Evolutionary conservation across 495 filamentous ascomycete species (phyloP), one percentile per base, ranked within the genome.

Genomic region (Endocarpon pusillum): DNA sequence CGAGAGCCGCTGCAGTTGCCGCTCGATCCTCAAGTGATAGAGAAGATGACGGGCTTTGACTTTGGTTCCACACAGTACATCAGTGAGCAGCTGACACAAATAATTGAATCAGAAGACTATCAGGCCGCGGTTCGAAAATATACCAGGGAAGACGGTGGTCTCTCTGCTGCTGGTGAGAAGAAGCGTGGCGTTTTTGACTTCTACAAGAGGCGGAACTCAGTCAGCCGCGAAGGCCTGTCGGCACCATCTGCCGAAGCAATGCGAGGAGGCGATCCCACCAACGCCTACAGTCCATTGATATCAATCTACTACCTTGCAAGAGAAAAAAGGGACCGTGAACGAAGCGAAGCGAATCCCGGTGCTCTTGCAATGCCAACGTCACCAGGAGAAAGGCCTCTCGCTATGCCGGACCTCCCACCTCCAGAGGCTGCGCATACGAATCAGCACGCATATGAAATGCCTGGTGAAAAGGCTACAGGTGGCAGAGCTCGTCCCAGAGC

Each of bases 11-110:
- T 99, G 19, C 69, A 78, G 27, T 60, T 93, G 18, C 84, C 91
- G 1, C 60, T 99, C 17, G 87, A 99, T 49, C 62, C 69, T 0
- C 71, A 76, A 27, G 75, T 94, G 10, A 72, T 96, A 35, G 62
- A 79, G 36, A 84, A 81, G 40, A 99, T 99, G 89, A 92, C 81
- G 2, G 89, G 89, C 10, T 99, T 99, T 53, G 91, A 99, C 53
- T 99, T 99, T 54, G 89, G 89, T 1, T 59, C 80, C 0, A 61
- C 83, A 6, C 86, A 94, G 5, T 67, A 73, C 19, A 94, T 99
- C 46, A 70, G 66, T 21, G 53, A 67, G 3, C 79, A 94, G 45
- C 64, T 99, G 26, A 83, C 78, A 2, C 84, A 77, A 46, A 65
- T 83, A 11, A 66, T 99, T 38, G 75, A 81, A 45, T 93, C 85